Base-by-base conservation (phyloP, 176 grass and related monocot species). In the Avena atlantica region DNA sequence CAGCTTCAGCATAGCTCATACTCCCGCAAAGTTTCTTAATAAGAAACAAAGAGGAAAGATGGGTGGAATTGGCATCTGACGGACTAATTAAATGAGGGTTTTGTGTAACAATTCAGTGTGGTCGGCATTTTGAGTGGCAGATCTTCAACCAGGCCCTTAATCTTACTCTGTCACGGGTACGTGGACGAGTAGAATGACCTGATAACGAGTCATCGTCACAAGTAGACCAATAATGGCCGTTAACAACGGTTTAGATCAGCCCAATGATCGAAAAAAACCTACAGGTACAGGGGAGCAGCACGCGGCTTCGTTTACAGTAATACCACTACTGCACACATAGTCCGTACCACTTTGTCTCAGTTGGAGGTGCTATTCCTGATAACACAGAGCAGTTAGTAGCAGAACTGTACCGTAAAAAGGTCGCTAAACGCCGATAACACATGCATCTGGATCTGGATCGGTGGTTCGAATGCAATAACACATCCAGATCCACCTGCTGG, bases 281-380 rank as follows among this genome's bases (percentile, higher is more conserved):
- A 34, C 31, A 34, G 2, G 31, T 31, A 15, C 3, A 9, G 57
- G 57, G 13, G 12, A 42, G 40, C 6, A 17, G 58, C 8, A 47
- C 48, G n/a, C 24, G n/a, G 76, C 21, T 86, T 48, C 51, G 27
- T 78, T 78, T 29, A 66, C 50, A 36, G 58, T 76, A 9, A 59
- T 27, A 47, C 9, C 45, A 74, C 25, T 7, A 6, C 31, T 74
- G 73, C 23, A 24, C 57, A 4, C 14, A 51, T 23, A 63, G 77
- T 81, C 40, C 5, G 24, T 53, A 60, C n/a, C 17, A 51, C 29
- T 42, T 74, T 19, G 20, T 36, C 79, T 25, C 52, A 24, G 45
- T 45, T 59, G 79, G 15, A 20, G 19, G 56, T 20, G 79, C 69
- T 87, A 19, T 82, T 82, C 29, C 58, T 44, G 78, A 82, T 82